Percentiles rank a stretch among this genome's conserved stretches.
These are phyloP conservation scores for Rhexocercosporidium sp. DNA, from an alignment of 2,329 filamentous ascomycete species.

Conservation along the genomic window DNA sequence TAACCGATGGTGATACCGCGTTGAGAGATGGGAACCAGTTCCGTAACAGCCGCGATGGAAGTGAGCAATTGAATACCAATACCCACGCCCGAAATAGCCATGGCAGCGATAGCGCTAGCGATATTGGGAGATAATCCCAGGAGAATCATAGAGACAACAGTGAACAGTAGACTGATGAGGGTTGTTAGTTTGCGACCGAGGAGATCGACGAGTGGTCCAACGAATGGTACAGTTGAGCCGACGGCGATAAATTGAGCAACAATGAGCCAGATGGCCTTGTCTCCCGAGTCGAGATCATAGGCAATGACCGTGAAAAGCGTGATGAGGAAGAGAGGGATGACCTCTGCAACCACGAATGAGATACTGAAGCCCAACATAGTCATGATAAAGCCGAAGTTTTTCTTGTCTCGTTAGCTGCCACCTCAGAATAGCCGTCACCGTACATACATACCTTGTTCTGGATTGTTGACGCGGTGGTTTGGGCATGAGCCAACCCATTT, in stretches of 20 bases:
- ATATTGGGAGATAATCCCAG: conserved; percentile 62
- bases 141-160: conserved; percentile 65
- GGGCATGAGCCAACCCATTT: neutral
- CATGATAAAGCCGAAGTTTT: conserved; percentile 23
- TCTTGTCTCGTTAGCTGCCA: conserved; percentile 42
- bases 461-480: neutral
- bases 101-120: conserved; percentile 62
- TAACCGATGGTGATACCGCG: conserved; percentile 65
- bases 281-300: conserved; percentile 17
- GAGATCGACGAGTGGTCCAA: conserved; percentile 68
- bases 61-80: conserved; percentile 73
- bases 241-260: conserved; percentile 59
- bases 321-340: conserved; percentile 28
- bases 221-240: conserved; percentile 65
- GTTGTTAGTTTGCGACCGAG: conserved; percentile 65
- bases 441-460: conserved; percentile 3
- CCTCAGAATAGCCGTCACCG: no score
- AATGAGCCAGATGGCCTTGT: conserved; percentile 40
- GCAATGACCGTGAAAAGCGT: conserved; percentile 27
- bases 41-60: conserved; percentile 69
- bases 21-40: conserved; percentile 69
- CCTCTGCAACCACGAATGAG: conserved; percentile 22
- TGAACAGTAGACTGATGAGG: conserved; percentile 55
- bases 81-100: conserved; percentile 64
- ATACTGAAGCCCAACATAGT: conserved; percentile 26